A percentile compares a stretch with the other conserved stretches of the same genome.
Evolutionary conservation across 2,329 filamentous ascomycete species (phyloP).

Genomic region (Paraconiothyrium sp.): DNA sequence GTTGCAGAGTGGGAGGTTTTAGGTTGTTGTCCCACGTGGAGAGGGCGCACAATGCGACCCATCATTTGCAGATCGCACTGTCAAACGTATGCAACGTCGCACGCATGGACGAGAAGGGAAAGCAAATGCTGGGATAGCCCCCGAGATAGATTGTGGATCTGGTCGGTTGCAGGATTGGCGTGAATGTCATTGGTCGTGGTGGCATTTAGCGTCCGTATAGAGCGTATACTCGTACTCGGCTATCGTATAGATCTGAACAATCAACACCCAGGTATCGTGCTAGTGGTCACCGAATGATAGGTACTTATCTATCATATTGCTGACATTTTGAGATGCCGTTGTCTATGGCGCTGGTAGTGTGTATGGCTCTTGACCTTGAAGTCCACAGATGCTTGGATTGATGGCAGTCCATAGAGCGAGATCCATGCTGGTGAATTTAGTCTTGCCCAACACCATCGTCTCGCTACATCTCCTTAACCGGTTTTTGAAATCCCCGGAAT

Average conservation of each 20-base stretch:
- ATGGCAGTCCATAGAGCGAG: no score
- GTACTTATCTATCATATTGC: not conserved
- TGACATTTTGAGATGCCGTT: no score
- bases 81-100: not conserved
- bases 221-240: constrained; percentile 2
- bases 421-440: no score
- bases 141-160: not conserved
- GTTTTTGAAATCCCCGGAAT: no score
- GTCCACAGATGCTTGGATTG: no score
- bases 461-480: no score
- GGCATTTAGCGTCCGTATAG: not conserved
- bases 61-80: not conserved
- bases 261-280: not conserved
- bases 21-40: not conserved
- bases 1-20: no score
- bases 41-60: not conserved
- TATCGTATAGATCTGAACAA: not conserved
- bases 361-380: no score
- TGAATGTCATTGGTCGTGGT: not conserved
- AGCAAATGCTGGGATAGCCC: not conserved
- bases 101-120: not conserved
- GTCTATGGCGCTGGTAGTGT: no score
- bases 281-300: not conserved
- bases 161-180: not conserved
- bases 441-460: no score